phyloP scores from a whole-genome alignment of 768 basidiomycete genomes.

The Tylopilus subfusipes region DNA sequence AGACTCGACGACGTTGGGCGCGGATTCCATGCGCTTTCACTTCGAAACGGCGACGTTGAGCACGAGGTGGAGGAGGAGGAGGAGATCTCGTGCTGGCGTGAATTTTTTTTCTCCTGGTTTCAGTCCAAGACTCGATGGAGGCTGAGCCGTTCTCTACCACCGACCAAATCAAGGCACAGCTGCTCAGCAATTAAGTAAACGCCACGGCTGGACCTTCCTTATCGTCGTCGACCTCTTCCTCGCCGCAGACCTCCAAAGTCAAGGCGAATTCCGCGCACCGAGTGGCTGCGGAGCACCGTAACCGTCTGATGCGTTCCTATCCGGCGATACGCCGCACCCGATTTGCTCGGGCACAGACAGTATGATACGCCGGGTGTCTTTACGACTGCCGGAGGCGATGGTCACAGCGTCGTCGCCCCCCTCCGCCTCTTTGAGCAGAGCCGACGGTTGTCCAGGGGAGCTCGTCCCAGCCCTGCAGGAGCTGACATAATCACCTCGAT shows the following conservation, averaged over 20 bases:
- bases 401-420: too few relatives aligned
- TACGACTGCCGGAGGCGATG: too few relatives aligned
- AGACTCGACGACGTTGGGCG: conserved; percentile 25
- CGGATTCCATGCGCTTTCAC: conserved; percentile 11
- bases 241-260: too few relatives aligned
- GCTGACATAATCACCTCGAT: too few relatives aligned
- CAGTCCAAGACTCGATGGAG: neutral
- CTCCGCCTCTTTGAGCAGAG: too few relatives aligned
- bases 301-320: neutral
- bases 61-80: neutral
- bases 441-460: too few relatives aligned
- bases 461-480: too few relatives aligned
- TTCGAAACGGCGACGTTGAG: neutral
- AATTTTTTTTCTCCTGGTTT: conserved; percentile 1
- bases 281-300: neutral
- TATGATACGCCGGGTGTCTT: too few relatives aligned
- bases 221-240: too few relatives aligned
- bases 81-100: neutral
- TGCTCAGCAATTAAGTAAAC: neutral
- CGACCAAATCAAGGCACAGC: conserved; percentile 7
- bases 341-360: too few relatives aligned
- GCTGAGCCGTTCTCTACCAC: neutral
- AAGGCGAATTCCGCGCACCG: too few relatives aligned
- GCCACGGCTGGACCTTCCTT: too few relatives aligned
- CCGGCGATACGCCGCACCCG: neutral